Percentiles rank a stretch among this genome's conserved stretches.
Conservation (phyloP, 768 basidiomycete species). For the Kwoniella dendrophila region DNA sequence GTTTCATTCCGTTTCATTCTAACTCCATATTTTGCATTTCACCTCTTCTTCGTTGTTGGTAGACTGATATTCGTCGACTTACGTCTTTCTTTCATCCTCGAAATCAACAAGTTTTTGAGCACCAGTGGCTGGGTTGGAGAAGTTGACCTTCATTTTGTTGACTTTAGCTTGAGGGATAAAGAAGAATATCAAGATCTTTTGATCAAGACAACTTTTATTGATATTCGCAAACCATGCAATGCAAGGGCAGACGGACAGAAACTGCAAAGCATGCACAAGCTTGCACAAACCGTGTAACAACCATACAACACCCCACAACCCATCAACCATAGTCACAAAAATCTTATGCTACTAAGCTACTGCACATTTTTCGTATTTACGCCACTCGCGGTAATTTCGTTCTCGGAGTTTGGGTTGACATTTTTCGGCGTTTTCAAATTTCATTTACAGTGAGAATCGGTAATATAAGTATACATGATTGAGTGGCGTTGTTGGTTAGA, state of each 20-base stretch:
- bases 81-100: constrained; percentile 75
- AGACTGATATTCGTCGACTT: constrained; percentile 21
- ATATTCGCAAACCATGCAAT: background rate
- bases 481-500: constrained; percentile 8
- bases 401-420: constrained; percentile 17
- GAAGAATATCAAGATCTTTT: background rate
- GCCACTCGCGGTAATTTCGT: constrained; percentile 16
- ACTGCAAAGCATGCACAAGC: constrained; percentile 6
- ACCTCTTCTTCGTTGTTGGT: background rate
- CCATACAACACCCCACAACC: background rate
- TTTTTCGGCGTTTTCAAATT: background rate
- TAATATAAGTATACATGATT: background rate
- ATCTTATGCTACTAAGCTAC: background rate
- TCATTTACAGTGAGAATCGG: constrained; percentile 1
- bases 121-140: constrained; percentile 97
- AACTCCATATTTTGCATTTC: background rate
- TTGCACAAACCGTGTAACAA: background rate
- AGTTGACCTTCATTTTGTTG: constrained; percentile 90
- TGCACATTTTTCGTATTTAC: constrained; percentile 10
- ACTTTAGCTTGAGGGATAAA: constrained; percentile 59
- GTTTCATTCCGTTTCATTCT: no score
- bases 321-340: no score
- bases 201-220: background rate
- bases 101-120: constrained; percentile 94
- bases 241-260: constrained; percentile 1